Evolutionary conservation across 2,329 filamentous ascomycete genomes (phyloP).

Genomic region (Amesomyces nigricolor): DNA sequence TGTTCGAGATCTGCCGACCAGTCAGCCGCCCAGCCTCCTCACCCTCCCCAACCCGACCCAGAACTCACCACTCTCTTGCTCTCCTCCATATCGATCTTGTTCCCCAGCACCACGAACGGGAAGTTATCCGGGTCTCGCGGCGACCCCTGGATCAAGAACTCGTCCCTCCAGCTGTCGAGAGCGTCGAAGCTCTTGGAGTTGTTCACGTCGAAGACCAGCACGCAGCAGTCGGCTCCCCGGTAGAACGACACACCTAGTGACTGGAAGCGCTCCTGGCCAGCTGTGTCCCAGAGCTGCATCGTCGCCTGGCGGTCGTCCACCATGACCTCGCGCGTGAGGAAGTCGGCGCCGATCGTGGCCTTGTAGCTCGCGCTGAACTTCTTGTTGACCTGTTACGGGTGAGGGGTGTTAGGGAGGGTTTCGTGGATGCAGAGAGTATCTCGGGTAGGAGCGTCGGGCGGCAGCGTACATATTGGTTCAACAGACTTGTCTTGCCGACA

Average conservation of each 20-base stretch:
- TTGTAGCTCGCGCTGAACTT: conserved; percentile 99
- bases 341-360: conserved; percentile 97
- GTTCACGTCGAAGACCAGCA: conserved; percentile 97
- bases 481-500: conserved; percentile 98
- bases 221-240: conserved; percentile 93
- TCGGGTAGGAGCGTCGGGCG: conserved; percentile 3
- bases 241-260: conserved; percentile 97
- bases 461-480: conserved; percentile 98
- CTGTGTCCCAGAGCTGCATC: conserved; percentile 99
- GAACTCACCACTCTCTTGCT: conserved; percentile 78
- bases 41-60: background rate
- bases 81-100: conserved; percentile 98
- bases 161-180: conserved; percentile 95
- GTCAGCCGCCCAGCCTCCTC: background rate
- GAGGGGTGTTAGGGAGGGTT: conserved; percentile 4
- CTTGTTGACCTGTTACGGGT: conserved; percentile 82
- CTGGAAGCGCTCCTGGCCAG: conserved; percentile 95
- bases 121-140: conserved; percentile 96
- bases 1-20: conserved; percentile 69
- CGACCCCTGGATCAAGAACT: conserved; percentile 95
- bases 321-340: conserved; percentile 94
- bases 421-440: conserved; percentile 1
- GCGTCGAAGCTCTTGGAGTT: conserved; percentile 99
- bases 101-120: conserved; percentile 94
- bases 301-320: conserved; percentile 97